Percentiles rank a stretch among this genome's conserved stretches.
phyloP scores from a whole-genome alignment of 805 yeast species.

The Brettanomyces sp. region DNA sequence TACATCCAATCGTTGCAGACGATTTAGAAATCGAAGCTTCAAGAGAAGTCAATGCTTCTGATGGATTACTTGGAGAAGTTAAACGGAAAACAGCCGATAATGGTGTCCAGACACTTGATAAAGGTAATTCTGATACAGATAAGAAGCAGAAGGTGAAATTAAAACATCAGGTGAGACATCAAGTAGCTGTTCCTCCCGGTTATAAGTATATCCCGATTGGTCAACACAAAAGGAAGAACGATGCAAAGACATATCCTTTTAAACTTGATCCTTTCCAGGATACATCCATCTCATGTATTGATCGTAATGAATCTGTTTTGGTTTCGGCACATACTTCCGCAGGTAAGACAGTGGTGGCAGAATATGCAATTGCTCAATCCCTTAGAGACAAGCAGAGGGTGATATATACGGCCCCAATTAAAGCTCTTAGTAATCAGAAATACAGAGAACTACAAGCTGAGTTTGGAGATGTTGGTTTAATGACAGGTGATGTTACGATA shows the following conservation, averaged over 20 bases:
- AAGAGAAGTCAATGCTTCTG: conserved; percentile 77
- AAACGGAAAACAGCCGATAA: conserved; percentile 21
- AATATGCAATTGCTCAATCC: conserved; percentile 95
- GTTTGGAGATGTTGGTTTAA: conserved; percentile 69
- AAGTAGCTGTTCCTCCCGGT: conserved; percentile 91
- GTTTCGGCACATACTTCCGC: conserved; percentile 98
- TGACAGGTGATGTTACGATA: conserved; percentile 97
- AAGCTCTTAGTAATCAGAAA: conserved; percentile 85
- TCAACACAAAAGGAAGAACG: conserved; percentile 65
- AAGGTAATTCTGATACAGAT: not conserved
- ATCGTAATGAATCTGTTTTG: conserved; percentile 85
- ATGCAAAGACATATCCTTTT: conserved; percentile 90
- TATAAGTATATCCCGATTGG: conserved; percentile 84
- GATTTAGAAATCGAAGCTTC: conserved; percentile 83
- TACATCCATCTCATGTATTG: conserved; percentile 92
- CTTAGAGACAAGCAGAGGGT: conserved; percentile 85
- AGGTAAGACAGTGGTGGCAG: conserved; percentile 96
- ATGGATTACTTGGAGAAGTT: conserved; percentile 42
- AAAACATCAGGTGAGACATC: conserved; percentile 93
- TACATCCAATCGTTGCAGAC: conserved; percentile 75
- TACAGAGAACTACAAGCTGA: conserved; percentile 52
- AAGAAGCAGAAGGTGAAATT: conserved; percentile 45
- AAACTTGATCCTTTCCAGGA: conserved; percentile 95
- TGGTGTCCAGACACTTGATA: conserved; percentile 24
- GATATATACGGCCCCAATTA: conserved; percentile 89